phyloP scores from a whole-genome alignment of 495 filamentous ascomycete genomes.

The Aspergillus ellipticus region DNA sequence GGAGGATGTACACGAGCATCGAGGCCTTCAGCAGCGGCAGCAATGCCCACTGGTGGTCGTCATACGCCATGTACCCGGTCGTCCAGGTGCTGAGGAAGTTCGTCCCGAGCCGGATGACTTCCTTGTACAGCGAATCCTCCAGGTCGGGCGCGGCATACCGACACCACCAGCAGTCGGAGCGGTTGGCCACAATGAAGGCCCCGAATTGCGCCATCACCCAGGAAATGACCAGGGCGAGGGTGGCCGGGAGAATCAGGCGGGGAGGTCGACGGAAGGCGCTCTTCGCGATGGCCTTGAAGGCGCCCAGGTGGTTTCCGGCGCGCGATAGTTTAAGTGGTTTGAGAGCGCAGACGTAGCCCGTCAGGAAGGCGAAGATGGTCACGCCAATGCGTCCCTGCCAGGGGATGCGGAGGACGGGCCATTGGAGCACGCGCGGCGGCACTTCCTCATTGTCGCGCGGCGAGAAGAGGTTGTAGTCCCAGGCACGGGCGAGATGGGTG shows the following conservation, averaged over 20 bases:
- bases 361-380: slow-evolving; percentile 63
- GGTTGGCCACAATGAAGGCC: slow-evolving; percentile 54
- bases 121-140: slow-evolving; percentile 30
- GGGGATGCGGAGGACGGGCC: slow-evolving; percentile 57
- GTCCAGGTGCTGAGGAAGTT: slow-evolving; percentile 57
- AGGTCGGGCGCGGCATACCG: slow-evolving; percentile 50
- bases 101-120: slow-evolving; percentile 41
- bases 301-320: slow-evolving; percentile 49
- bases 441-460: slow-evolving; percentile 46
- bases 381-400: slow-evolving; percentile 64
- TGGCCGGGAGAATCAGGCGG: slow-evolving; percentile 57
- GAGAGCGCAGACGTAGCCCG: slow-evolving; percentile 64
- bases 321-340: slow-evolving; percentile 60
- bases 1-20: slow-evolving; percentile 57
- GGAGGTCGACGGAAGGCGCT: slow-evolving; percentile 63
- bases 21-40: slow-evolving; percentile 58
- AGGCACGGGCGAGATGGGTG: slow-evolving; percentile 60
- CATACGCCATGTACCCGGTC: slow-evolving; percentile 55
- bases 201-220: slow-evolving; percentile 57
- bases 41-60: slow-evolving; percentile 65
- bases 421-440: slow-evolving; percentile 52
- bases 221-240: slow-evolving; percentile 54
- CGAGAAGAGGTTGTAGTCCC: slow-evolving; percentile 55
- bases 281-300: slow-evolving; percentile 54
- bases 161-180: slow-evolving; percentile 58